These are phyloP conservation scores for Aspergillus sp. DNA, from an alignment of 2,329 filamentous ascomycete genomes.

Conservation along the genomic window DNA sequence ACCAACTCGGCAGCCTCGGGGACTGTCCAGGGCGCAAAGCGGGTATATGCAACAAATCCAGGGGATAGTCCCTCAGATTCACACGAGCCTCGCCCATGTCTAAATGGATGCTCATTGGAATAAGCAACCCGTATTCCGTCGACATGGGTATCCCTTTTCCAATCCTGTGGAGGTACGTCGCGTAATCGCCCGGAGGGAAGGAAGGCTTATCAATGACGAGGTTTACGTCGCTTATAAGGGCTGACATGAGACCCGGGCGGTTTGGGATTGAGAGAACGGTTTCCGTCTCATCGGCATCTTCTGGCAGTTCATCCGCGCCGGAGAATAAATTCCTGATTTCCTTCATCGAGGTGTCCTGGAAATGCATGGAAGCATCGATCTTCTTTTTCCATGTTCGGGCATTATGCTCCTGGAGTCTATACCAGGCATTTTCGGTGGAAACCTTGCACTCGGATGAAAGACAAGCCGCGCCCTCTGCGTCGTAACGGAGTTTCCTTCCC, in stretches of 20 bases:
- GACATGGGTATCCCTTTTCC: constrained; percentile 95
- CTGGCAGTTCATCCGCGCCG: constrained; percentile 69
- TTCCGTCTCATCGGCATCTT: constrained; percentile 74
- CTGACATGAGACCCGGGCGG: constrained; percentile 71
- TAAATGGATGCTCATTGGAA: constrained; percentile 83
- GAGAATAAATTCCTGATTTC: constrained; percentile 73
- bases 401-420: constrained; percentile 69
- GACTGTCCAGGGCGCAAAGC: constrained; percentile 71
- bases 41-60: constrained; percentile 85
- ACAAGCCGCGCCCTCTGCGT: constrained; percentile 65
- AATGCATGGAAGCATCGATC: constrained; percentile 65
- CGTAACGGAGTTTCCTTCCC: constrained; percentile 50
- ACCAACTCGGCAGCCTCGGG: constrained; percentile 67
- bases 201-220: constrained; percentile 84
- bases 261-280: constrained; percentile 77
- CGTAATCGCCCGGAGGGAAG: constrained; percentile 72
- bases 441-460: constrained; percentile 65
- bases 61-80: constrained; percentile 83
- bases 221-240: constrained; percentile 74
- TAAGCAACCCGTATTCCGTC: constrained; percentile 79
- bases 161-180: constrained; percentile 74
- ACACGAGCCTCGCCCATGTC: constrained; percentile 83
- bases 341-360: constrained; percentile 63
- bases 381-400: constrained; percentile 85
- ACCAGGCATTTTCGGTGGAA: constrained; percentile 64